Percentiles rank a stretch among this genome's conserved stretches.
phyloP scores from a whole-genome alignment of 768 basidiomycete genomes.

The Tylopilus subfusipes region DNA sequence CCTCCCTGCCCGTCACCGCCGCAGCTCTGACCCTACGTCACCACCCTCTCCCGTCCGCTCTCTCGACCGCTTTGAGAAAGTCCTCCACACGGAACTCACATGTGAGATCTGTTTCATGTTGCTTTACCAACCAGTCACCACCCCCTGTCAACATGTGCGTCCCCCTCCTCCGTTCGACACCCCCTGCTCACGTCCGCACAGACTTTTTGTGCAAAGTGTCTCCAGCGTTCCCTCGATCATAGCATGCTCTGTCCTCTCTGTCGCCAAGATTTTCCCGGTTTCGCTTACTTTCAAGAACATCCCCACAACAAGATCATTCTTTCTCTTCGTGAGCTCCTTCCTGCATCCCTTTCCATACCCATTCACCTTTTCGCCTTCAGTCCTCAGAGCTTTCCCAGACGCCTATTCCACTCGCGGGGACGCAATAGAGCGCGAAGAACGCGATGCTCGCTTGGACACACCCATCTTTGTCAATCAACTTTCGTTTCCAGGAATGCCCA shows the following conservation, averaged over 20 bases:
- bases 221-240: constrained; percentile 90
- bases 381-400: constrained; percentile 66
- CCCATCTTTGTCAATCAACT: constrained; percentile 91
- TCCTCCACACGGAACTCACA: constrained; percentile 62
- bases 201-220: constrained; percentile 90
- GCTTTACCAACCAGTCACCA: constrained; percentile 83
- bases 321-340: constrained; percentile 53
- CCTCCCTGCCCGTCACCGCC: constrained; percentile 21
- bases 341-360: constrained; percentile 6
- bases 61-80: constrained; percentile 51
- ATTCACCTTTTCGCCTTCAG: constrained; percentile 33
- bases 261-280: constrained; percentile 70
- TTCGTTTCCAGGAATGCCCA: constrained; percentile 89
- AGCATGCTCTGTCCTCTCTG: constrained; percentile 81
- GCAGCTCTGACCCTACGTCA: constrained; percentile 31
- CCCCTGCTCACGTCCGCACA: constrained; percentile 30
- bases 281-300: constrained; percentile 77
- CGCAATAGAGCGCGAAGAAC: constrained; percentile 71
- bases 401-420: constrained; percentile 61
- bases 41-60: constrained; percentile 14
- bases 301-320: constrained; percentile 68
- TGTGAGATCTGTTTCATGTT: constrained; percentile 92
- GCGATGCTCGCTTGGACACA: constrained; percentile 74
- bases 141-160: constrained; percentile 92
- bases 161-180: constrained; percentile 3